phyloP scores from a whole-genome alignment of 306 rosid genomes.

The Alnus rubra region DNA sequence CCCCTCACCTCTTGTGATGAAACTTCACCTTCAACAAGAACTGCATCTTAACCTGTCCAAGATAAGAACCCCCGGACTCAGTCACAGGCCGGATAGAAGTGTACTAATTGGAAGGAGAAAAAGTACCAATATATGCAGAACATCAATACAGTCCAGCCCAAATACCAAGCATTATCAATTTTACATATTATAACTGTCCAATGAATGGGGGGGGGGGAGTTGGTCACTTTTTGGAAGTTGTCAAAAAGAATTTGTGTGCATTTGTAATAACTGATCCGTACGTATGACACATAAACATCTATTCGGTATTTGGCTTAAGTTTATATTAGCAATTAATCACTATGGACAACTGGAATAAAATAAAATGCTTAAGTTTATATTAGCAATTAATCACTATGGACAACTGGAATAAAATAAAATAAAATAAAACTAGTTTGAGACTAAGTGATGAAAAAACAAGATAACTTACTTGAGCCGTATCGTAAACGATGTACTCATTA shows the following conservation, averaged over 20 bases:
- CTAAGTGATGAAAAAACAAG: slow-evolving; percentile 14
- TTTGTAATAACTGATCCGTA: background rate
- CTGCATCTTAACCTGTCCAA: slow-evolving; percentile 88
- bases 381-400: background rate
- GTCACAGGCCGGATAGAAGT: slow-evolving; percentile 2
- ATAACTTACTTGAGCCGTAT: slow-evolving; percentile 84
- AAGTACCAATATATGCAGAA: background rate
- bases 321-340: background rate
- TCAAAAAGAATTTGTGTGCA: background rate
- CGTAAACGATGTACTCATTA: slow-evolving; percentile 89
- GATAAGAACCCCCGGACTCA: slow-evolving; percentile 18
- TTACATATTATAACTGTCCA: background rate
- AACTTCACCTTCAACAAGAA: slow-evolving; percentile 90
- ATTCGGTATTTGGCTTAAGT: background rate
- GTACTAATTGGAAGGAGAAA: background rate
- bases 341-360: background rate
- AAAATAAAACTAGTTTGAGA: slow-evolving; percentile 13
- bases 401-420: background rate
- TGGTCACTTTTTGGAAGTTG: background rate
- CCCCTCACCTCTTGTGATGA: slow-evolving; percentile 72
- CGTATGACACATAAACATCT: background rate
- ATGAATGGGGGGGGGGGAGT: background rate
- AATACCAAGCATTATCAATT: background rate
- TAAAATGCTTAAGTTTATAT: background rate
- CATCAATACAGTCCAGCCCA: background rate